Conservation (phyloP, 768 basidiomycete genomes). For the Russula sp. region DNA sequence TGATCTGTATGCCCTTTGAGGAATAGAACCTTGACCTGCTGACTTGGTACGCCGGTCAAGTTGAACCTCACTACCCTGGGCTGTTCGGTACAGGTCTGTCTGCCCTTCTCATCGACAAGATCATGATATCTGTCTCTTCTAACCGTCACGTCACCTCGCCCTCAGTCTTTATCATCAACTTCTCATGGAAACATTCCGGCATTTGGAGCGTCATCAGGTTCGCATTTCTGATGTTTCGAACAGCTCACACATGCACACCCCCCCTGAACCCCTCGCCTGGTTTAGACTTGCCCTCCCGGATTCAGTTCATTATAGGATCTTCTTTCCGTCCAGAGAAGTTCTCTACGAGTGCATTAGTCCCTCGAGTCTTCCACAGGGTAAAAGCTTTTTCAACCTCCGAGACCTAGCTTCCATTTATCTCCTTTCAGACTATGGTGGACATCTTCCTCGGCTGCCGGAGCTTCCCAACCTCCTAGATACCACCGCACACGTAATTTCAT, state of each 20-base stretch:
- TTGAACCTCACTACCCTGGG: slow-evolving; percentile 69
- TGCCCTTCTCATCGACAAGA: slow-evolving; percentile 27
- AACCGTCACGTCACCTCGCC: slow-evolving; percentile 17
- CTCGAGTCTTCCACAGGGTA: slow-evolving; percentile 58
- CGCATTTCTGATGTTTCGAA: slow-evolving; percentile 8
- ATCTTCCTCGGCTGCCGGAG: slow-evolving; percentile 48
- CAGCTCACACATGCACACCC: background rate
- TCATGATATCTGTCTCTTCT: slow-evolving; percentile 25
- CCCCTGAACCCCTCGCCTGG: slow-evolving; percentile 11
- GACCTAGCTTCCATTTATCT: slow-evolving; percentile 30
- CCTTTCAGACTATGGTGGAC: slow-evolving; percentile 64
- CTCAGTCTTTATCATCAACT: slow-evolving; percentile 68
- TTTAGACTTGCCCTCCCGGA: slow-evolving; percentile 62
- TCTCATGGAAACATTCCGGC: slow-evolving; percentile 69
- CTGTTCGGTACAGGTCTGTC: slow-evolving; percentile 73
- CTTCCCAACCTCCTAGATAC: slow-evolving; percentile 42
- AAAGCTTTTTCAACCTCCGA: slow-evolving; percentile 19
- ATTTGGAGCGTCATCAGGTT: slow-evolving; percentile 67
- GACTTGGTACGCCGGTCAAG: slow-evolving; percentile 61
- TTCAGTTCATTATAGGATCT: slow-evolving; percentile 56
- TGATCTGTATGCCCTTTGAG: slow-evolving; percentile 22
- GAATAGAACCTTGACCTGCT: slow-evolving; percentile 58
- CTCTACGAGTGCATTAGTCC: slow-evolving; percentile 55
- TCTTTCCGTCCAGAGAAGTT: slow-evolving; percentile 59
- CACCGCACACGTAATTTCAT: slow-evolving; percentile 2